Base-by-base conservation (phyloP, 2,329 filamentous ascomycete genomes). In the Nothophaeocryptopus gaeumannii region DNA sequence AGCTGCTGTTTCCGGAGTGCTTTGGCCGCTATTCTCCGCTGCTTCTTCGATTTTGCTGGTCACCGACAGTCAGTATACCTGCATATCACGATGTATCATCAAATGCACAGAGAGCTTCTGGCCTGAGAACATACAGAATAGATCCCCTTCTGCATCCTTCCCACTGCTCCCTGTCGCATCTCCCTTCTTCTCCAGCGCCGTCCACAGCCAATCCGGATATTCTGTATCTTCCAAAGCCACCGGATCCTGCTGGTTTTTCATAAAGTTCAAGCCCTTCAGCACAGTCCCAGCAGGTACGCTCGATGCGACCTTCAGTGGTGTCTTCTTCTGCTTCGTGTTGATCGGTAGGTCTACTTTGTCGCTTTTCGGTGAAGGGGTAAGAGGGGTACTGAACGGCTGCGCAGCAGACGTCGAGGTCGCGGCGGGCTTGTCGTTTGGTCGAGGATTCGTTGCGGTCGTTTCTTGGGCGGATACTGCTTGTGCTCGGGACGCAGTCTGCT, bases 21-120 rank as follows among this genome's bases (percentile, higher is more conserved):
- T 77, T 68, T 90, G 36, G 83, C 82, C 8, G 88, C 88, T 47
- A 85, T 67, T 49, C 82, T 79, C 53, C 88, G 83, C 69, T 89
- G 83, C 67, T 91, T 92, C 70, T 89, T 90, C 26, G 86, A 91
- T 80, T 93, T 93, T 51, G 87, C 86, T 90, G 54, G 16, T n/a
- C 29, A 30, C 5, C 14, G 13, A 11, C 11, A 34, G 20, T 35
- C 39, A 41, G 32, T 26, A 13, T 9, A 37, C 14, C 8, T 14
- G 12, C 15, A 38, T 43, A 10, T 34, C 39, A 29, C 7, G 5
- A 7, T 10, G 14, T 37, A 26, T 26, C 20, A 14, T 39, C 30
- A 33, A 30, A 14, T 15, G 31, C 20, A 34, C 9, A 35, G n/a
- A 39, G 9, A n/a, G 11, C 11, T 29, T 12, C 10, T 34, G 29